phyloP scores from a whole-genome alignment of 2,329 filamentous ascomycete genomes.

The Fusarium luffae region DNA sequence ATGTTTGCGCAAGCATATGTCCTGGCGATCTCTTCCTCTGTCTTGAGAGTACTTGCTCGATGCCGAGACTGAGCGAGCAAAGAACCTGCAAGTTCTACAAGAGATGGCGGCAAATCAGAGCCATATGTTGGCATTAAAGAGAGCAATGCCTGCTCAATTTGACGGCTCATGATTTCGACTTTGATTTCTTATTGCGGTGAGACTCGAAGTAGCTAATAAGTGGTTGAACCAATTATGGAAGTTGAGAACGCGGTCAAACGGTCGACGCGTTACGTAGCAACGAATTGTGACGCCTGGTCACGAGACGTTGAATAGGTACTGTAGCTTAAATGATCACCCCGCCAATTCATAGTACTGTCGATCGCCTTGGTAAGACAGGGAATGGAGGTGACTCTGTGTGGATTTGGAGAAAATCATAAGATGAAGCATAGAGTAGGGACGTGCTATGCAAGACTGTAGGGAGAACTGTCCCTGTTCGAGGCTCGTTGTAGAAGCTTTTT shows the following conservation, averaged over 20 bases:
- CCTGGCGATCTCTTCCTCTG: conserved; percentile 88
- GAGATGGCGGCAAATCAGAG: conserved; percentile 72
- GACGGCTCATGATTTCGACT: conserved; percentile 67
- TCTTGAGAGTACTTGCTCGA: conserved; percentile 80
- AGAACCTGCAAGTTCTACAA: conserved; percentile 77
- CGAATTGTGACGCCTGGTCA: conserved; percentile 32
- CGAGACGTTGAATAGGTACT: conserved; percentile 10
- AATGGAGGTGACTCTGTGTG: conserved; percentile 5
- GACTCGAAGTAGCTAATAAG: background rate
- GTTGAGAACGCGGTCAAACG: conserved; percentile 16
- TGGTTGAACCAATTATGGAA: conserved; percentile 5
- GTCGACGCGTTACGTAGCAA: conserved; percentile 22
- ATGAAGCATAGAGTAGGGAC: background rate
- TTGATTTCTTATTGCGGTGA: background rate
- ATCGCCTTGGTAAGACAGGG: conserved; percentile 22
- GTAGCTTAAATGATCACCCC: conserved; percentile 8
- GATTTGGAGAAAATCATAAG: background rate
- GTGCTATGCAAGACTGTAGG: background rate
- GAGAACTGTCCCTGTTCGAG: background rate
- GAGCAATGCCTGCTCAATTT: conserved; percentile 78
- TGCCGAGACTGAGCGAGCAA: conserved; percentile 84
- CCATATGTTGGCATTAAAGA: conserved; percentile 79
- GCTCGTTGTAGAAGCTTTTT: background rate
- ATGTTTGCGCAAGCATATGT: conserved; percentile 87
- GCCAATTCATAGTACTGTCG: conserved; percentile 16